phyloP scores from a whole-genome alignment of 768 basidiomycete genomes.

The Podaxis sp. region DNA sequence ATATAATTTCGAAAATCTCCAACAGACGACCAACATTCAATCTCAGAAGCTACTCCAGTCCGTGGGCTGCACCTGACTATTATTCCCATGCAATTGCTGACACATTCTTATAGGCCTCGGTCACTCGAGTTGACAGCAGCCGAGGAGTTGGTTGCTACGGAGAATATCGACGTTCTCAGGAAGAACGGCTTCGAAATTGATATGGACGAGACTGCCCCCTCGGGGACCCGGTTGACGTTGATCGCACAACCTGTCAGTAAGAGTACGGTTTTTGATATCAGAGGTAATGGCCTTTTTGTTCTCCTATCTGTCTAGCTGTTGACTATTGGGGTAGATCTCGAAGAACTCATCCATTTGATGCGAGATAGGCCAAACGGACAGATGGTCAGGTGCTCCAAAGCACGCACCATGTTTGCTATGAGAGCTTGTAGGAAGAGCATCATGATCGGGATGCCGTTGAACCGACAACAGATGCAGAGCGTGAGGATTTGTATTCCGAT shows the following conservation, averaged over 20 bases:
- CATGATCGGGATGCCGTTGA: conserved; percentile 90
- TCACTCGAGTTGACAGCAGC: conserved; percentile 80
- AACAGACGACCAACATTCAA: conserved; percentile 84
- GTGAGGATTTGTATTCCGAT: conserved; percentile 34
- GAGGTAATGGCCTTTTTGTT: conserved; percentile 48
- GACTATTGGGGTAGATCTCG: conserved; percentile 58
- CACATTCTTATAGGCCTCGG: conserved; percentile 52
- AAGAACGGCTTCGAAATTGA: conserved; percentile 89
- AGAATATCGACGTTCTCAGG: conserved; percentile 79
- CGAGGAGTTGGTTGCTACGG: conserved; percentile 83
- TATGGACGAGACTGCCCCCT: conserved; percentile 38
- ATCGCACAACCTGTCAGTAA: conserved; percentile 89
- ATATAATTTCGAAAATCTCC: conserved; percentile 95
- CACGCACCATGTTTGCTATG: conserved; percentile 93
- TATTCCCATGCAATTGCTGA: background rate
- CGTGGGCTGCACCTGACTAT: conserved; percentile 17
- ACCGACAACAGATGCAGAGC: conserved; percentile 67
- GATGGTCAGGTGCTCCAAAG: conserved; percentile 91
- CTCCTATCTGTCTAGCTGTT: background rate
- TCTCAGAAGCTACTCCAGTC: conserved; percentile 83
- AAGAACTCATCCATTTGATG: conserved; percentile 87
- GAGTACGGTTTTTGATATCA: conserved; percentile 82
- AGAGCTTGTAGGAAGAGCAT: conserved; percentile 94
- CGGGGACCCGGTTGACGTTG: conserved; percentile 50
- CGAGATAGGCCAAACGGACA: conserved; percentile 71